Base-by-base conservation (phyloP, 352 stramenopile genomes). In the Globisporangium perplexum region DNA sequence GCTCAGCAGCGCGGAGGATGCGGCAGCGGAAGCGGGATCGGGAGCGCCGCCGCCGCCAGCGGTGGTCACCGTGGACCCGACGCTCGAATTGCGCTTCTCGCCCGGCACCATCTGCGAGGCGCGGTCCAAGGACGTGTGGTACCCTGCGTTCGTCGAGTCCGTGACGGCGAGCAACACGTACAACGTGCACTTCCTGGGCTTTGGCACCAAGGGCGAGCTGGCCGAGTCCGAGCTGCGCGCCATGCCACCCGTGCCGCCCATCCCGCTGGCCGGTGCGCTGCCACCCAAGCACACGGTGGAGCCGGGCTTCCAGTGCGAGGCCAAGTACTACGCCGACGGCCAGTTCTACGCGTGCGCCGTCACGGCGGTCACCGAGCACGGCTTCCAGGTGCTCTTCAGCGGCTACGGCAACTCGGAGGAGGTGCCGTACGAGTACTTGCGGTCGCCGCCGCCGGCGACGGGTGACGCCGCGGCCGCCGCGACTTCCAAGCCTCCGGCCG, bases 341-440 rank as follows among this genome's bases (percentile, higher is more conserved):
- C 67, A 86, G 50, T 88, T 85, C 49, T 96, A 96, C 63, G 55
- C 71, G 47, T 87, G 76, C 35, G 63, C 64, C 8, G 73, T 96
- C 36, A 83, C 77, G 11, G 69, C 77, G 17, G 56, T 85, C 23
- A 95, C 87, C 7, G 47, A 59, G 1, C 51, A 86, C 47, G 88
- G 88, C 1, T 93, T 89, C 59, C 83, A 84, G 30, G 80, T 96
- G 48, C 60, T 91, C n/a, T 97, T 95, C 57, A 76, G 88, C 15
- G 74, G 81, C 42, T 97, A 96, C 57, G 86, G 86, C 53, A 96
- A 96, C 66, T 82, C 74, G 44, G 88, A 96, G 58, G 88, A 96
- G 63, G 83, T 97, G 36, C 88, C 88, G 23, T 90, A 86, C 43
- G 85, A 95, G 67, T 97, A 96, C 72, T 62, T 97, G 55, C 72